These are phyloP conservation scores for Camellia sinensis DNA, from an alignment of 148 eudicot species.

Conservation along the genomic window DNA sequence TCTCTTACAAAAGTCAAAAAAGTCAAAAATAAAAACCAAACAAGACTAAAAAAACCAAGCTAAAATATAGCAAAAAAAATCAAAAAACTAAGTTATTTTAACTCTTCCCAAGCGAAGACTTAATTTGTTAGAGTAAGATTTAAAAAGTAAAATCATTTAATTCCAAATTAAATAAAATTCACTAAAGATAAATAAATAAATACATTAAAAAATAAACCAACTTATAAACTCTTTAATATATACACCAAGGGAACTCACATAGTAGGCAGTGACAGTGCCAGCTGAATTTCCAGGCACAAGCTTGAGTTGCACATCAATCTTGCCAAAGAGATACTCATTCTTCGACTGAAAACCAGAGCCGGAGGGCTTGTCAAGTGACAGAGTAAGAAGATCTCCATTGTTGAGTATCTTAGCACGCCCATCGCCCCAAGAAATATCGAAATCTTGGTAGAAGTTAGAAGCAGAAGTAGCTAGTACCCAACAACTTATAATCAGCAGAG, in stretches of 20 bases:
- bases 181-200: too few relatives aligned
- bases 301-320: slow-evolving; percentile 37
- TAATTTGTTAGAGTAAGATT: too few relatives aligned
- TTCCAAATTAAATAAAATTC: too few relatives aligned
- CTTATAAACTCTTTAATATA: too few relatives aligned
- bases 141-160: too few relatives aligned
- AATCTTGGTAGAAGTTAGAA: slow-evolving; percentile 22
- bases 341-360: slow-evolving; percentile 35
- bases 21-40: too few relatives aligned
- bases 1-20: too few relatives aligned
- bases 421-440: slow-evolving; percentile 40
- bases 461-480: neutral
- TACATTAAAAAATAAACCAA: too few relatives aligned
- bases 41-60: too few relatives aligned
- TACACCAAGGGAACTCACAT: slow-evolving; percentile 18
- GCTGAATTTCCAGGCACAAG: slow-evolving; percentile 41
- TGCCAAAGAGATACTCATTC: slow-evolving; percentile 29
- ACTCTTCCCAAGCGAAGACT: too few relatives aligned
- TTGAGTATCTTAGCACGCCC: slow-evolving; percentile 36
- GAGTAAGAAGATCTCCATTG: slow-evolving; percentile 25
- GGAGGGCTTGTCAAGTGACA: slow-evolving; percentile 28
- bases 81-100: too few relatives aligned
- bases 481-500: neutral
- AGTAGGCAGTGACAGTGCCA: slow-evolving; percentile 41
- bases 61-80: too few relatives aligned